These are phyloP conservation scores for Aureobasidium mangrovei DNA, from an alignment of 2,329 filamentous ascomycete genomes.

Conservation along the genomic window DNA sequence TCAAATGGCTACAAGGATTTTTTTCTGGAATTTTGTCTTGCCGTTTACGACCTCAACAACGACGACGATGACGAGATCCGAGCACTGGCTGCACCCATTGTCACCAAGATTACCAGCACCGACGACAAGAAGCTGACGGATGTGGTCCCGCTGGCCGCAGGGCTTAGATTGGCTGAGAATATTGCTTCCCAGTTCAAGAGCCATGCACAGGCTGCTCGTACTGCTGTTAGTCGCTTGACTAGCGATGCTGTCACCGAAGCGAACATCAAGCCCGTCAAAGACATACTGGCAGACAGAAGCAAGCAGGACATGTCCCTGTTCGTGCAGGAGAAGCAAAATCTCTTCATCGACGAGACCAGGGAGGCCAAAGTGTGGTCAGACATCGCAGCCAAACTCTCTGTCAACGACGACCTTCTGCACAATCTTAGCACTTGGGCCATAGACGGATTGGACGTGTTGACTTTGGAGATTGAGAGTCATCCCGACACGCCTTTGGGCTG, in stretches of 20 bases:
- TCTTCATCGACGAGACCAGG: constrained; percentile 76
- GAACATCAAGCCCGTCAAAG: constrained; percentile 20
- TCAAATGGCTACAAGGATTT: neutral
- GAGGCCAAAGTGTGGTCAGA: constrained; percentile 63
- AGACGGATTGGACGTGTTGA: constrained; percentile 42
- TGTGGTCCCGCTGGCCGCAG: constrained; percentile 43
- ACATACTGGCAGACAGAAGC: constrained; percentile 27
- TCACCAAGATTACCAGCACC: constrained; percentile 36
- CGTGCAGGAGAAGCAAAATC: constrained; percentile 81
- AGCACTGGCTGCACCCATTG: constrained; percentile 49
- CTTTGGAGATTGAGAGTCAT: constrained; percentile 25
- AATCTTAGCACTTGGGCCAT: constrained; percentile 39
- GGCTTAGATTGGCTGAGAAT: constrained; percentile 30
- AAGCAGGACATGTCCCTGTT: constrained; percentile 62
- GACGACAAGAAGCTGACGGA: constrained; percentile 18
- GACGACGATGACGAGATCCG: constrained; percentile 92
- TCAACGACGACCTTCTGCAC: constrained; percentile 13
- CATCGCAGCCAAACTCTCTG: constrained; percentile 34
- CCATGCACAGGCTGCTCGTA: neutral
- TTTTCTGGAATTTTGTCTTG: constrained; percentile 50
- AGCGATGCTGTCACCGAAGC: constrained; percentile 1
- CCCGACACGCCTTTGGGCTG: constrained; percentile 63
- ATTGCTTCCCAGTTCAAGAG: constrained; percentile 19
- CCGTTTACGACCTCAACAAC: constrained; percentile 67
- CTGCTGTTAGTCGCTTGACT: constrained; percentile 11